These are phyloP conservation scores for Solanum appendiculatum DNA, from an alignment of 257 asterid genomes.

Conservation along the genomic window DNA sequence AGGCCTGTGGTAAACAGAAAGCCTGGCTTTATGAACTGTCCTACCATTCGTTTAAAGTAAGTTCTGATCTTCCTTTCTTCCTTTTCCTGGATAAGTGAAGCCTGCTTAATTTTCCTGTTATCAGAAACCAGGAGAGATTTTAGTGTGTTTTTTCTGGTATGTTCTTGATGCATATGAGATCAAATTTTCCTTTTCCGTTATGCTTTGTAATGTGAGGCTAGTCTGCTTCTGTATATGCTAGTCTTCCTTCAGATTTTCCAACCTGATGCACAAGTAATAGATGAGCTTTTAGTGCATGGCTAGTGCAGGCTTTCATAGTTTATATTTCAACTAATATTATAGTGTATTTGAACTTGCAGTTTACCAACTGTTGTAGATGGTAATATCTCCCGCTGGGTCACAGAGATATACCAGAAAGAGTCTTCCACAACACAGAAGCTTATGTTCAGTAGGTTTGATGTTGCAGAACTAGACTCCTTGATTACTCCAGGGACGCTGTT, in stretches of 20 bases:
- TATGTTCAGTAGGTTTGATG: conserved; percentile 45
- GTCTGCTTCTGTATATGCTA: neutral
- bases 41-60: conserved; percentile 80
- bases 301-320: neutral
- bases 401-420: conserved; percentile 68
- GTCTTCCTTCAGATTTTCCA: neutral
- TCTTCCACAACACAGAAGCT: conserved; percentile 39
- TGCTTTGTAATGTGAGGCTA: neutral
- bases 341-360: conserved; percentile 28
- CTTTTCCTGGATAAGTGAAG: neutral
- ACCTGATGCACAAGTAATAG: neutral
- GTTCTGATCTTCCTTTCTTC: conserved; percentile 8
- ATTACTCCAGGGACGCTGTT: conserved; percentile 47
- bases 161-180: neutral
- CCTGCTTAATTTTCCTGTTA: neutral
- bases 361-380: conserved; percentile 53
- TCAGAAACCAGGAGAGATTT: neutral
- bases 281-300: neutral
- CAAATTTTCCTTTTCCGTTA: neutral
- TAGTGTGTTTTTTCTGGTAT: neutral
- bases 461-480: conserved; percentile 37
- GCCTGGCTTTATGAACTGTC: conserved; percentile 54
- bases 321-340: neutral
- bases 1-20: conserved; percentile 64
- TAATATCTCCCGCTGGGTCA: conserved; percentile 35